Percentiles rank a stretch among this genome's conserved stretches.
phyloP scores from a whole-genome alignment of 2,329 filamentous ascomycete species.

The Emergomyces africanus region DNA sequence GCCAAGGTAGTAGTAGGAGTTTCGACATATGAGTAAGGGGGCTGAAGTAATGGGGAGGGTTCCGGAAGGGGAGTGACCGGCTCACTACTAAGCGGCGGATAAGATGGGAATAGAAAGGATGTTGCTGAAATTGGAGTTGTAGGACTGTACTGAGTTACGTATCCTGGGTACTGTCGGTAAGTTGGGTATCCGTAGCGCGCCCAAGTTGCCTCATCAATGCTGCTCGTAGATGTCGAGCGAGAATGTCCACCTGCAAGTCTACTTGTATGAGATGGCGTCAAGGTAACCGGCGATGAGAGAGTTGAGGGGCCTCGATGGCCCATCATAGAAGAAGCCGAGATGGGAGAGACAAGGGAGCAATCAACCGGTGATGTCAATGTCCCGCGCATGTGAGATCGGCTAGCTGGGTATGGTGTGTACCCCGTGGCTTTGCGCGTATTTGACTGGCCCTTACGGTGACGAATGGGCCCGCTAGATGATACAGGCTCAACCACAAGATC shows the following conservation, averaged over 20 bases:
- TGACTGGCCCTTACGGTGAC: slow-evolving; percentile 41
- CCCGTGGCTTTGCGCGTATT: slow-evolving; percentile 40
- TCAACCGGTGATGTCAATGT: slow-evolving; percentile 35
- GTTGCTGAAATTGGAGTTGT: slow-evolving; percentile 28
- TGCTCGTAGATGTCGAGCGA: slow-evolving; percentile 54
- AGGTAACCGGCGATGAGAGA: slow-evolving; percentile 54
- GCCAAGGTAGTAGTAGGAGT: not conserved
- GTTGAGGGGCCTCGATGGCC: slow-evolving; percentile 24
- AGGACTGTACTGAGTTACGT: slow-evolving; percentile 32
- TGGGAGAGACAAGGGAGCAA: slow-evolving; percentile 34
- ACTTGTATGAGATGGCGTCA: slow-evolving; percentile 32
- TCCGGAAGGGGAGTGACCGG: slow-evolving; percentile 12
- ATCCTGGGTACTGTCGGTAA: slow-evolving; percentile 60
- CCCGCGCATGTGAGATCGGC: slow-evolving; percentile 31
- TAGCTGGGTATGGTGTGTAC: slow-evolving; percentile 39
- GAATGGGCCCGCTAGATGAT: slow-evolving; percentile 39
- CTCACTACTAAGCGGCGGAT: slow-evolving; percentile 15
- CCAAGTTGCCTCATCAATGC: slow-evolving; percentile 52
- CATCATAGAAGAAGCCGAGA: slow-evolving; percentile 25
- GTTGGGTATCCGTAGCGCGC: slow-evolving; percentile 71
- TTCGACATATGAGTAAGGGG: slow-evolving; percentile 23
- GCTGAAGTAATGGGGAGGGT: slow-evolving; percentile 18
- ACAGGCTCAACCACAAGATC: slow-evolving; percentile 61
- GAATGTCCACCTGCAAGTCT: slow-evolving; percentile 31
- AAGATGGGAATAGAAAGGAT: slow-evolving; percentile 26